Base-by-base conservation (phyloP, 768 basidiomycete species). In the Phallus indusiatus region DNA sequence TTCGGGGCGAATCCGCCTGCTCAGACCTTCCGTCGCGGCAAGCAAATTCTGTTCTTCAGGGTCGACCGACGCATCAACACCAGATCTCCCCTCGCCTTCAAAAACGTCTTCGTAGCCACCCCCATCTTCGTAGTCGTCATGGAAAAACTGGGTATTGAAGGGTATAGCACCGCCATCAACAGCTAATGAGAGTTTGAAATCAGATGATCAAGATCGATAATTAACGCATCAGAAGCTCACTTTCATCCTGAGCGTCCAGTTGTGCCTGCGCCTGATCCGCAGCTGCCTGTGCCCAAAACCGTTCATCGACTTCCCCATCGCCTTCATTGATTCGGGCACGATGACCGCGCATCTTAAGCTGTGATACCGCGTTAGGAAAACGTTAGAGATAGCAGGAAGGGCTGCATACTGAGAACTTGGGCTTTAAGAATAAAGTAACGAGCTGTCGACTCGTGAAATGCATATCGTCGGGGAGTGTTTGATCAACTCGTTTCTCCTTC, bases 141-240 rank as follows among this genome's bases (percentile, higher is more conserved):
- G 86, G 82, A 97, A 95, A 78, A 97, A 97, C 67, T 97, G 95
- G 0, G 95, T 94, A 64, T 88, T 89, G 72, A 96, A 96, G 0
- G 94, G 94, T 5, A 82, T 80, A 1, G 82, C 78, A 56, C 74
- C 81, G 35, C 78, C 85, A 50, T 76, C 75, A 9, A 67, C 75
- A 69, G 69, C 69, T 73, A 52, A 35, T 28, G 35, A 46, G 17
- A 22, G 36, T 11, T 10, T 12, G n/a, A 4, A 48, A 50, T 49
- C 54, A 48, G 22, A 21, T n/a, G 47, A 64, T 69, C 63, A 64
- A 63, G 48, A 1, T 52, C 61, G 52, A 42, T 42, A 37, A 22
- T 50, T 33, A 11, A 51, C 11, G 47, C 20, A 17, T n/a, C 24
- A 47, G 20, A 34, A 12, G 47, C 82, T 70, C 64, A 88, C 88